Percentiles rank a stretch among this genome's conserved stretches.
phyloP scores from a whole-genome alignment of 2,329 filamentous ascomycete species.

The Talaromyces sp. region DNA sequence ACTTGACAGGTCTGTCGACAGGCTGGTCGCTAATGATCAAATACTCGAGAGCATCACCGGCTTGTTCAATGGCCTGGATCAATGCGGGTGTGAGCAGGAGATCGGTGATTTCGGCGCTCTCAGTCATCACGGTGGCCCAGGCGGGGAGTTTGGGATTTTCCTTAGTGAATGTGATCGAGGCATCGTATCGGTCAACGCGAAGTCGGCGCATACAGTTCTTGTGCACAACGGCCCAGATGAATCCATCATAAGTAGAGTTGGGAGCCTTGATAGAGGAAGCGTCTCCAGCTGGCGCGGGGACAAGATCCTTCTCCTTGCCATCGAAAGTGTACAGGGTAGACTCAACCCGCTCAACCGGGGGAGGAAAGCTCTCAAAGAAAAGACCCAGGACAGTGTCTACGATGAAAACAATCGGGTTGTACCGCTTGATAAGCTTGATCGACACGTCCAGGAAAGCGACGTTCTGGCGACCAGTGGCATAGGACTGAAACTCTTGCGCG shows the following conservation, averaged over 20 bases:
- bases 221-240: constrained; percentile 93
- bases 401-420: constrained; percentile 67
- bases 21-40: constrained; percentile 88
- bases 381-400: constrained; percentile 66
- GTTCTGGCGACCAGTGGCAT: constrained; percentile 88
- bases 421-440: constrained; percentile 74
- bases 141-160: constrained; percentile 82
- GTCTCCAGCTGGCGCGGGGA: constrained; percentile 59
- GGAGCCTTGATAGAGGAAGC: constrained; percentile 49
- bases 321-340: constrained; percentile 83
- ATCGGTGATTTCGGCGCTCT: constrained; percentile 92
- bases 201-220: constrained; percentile 88
- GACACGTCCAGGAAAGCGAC: constrained; percentile 84
- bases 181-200: constrained; percentile 87
- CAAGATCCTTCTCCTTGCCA: constrained; percentile 75
- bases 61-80: constrained; percentile 68
- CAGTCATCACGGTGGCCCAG: constrained; percentile 93
- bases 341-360: constrained; percentile 67
- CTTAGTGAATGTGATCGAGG: constrained; percentile 88
- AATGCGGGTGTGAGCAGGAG: constrained; percentile 81
- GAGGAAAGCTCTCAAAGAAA: constrained; percentile 69
- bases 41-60: constrained; percentile 77
- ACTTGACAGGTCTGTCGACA: constrained; percentile 78
- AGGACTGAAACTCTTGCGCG: constrained; percentile 77
- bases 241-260: constrained; percentile 70